A percentile compares a stretch with the other conserved stretches of the same genome.
phyloP scores from a whole-genome alignment of 1,284 basidiomycete species.

The Paramarasmius palmivorus region DNA sequence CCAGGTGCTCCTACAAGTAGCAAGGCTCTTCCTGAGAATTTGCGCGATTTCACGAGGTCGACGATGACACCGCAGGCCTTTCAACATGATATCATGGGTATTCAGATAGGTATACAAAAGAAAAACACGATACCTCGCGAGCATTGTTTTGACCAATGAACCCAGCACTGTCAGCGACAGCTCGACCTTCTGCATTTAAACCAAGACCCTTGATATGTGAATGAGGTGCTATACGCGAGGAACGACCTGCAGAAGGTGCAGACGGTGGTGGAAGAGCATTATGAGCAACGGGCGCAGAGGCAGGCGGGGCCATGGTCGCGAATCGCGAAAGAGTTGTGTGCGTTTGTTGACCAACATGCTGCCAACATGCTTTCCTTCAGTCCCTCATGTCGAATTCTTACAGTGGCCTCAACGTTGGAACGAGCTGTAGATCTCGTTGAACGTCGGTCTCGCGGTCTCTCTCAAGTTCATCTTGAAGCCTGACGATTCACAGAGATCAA shows the following conservation, averaged over 20 bases:
- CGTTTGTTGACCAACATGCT: not conserved
- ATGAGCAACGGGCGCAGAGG: conserved; percentile 62
- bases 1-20: conserved; percentile 89
- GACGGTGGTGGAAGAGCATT: conserved; percentile 72
- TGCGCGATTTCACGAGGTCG: conserved; percentile 87
- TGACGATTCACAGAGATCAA: conserved; percentile 19
- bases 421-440: conserved; percentile 44
- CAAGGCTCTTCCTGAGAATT: conserved; percentile 90
- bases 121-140: conserved; percentile 70
- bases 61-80: conserved; percentile 90
- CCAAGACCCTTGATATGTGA: conserved; percentile 97
- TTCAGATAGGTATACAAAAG: not conserved
- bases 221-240: conserved; percentile 87
- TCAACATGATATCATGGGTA: conserved; percentile 10
- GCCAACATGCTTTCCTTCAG: conserved; percentile 2
- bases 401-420: conserved; percentile 41
- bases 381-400: conserved; percentile 45
- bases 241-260: conserved; percentile 59
- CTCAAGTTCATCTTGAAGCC: conserved; percentile 9
- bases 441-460: conserved; percentile 37
- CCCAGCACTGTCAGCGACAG: conserved; percentile 74
- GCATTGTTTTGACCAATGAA: conserved; percentile 92
- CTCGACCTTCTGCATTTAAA: conserved; percentile 83
- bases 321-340: not conserved
- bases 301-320: conserved; percentile 28